A percentile compares a stretch with the other conserved stretches of the same genome.
phyloP scores from a whole-genome alignment of 2,329 filamentous ascomycete species.

The Chaetomiaceae sp. region DNA sequence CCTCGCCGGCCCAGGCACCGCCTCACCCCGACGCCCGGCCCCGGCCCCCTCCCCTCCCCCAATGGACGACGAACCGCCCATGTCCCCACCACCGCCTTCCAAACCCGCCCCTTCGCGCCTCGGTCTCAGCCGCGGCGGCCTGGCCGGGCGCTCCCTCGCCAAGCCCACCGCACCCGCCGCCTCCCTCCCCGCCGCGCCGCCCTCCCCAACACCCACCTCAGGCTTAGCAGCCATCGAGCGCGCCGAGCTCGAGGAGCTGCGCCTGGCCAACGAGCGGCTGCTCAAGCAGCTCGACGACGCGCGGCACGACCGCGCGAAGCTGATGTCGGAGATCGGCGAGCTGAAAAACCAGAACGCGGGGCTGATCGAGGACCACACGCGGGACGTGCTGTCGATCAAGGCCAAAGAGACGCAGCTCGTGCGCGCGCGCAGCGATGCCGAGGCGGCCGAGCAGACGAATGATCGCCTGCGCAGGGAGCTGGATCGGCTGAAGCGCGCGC shows the following conservation, averaged over 20 bases:
- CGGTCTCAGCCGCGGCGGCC: slow-evolving; percentile 68
- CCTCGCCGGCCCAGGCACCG: slow-evolving; percentile 40
- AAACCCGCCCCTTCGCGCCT: slow-evolving; percentile 56
- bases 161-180: slow-evolving; percentile 59
- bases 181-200: slow-evolving; percentile 42
- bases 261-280: slow-evolving; percentile 74
- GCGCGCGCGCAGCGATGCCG: slow-evolving; percentile 80
- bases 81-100: slow-evolving; percentile 41
- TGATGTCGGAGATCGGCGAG: slow-evolving; percentile 84
- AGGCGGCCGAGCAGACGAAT: slow-evolving; percentile 79
- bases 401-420: slow-evolving; percentile 97
- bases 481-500: slow-evolving; percentile 85
- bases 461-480: slow-evolving; percentile 82
- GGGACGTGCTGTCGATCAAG: slow-evolving; percentile 92
- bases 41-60: slow-evolving; percentile 43
- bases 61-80: slow-evolving; percentile 49
- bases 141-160: slow-evolving; percentile 77
- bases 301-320: slow-evolving; percentile 71
- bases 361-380: slow-evolving; percentile 92
- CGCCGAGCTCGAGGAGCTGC: slow-evolving; percentile 86
- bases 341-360: slow-evolving; percentile 95
- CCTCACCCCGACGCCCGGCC: slow-evolving; percentile 48
- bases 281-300: slow-evolving; percentile 71
- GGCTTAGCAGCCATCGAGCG: slow-evolving; percentile 74
- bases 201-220: slow-evolving; percentile 53